Conservation (phyloP, 805 yeast genomes). For the Starmerella roubikii region DNA sequence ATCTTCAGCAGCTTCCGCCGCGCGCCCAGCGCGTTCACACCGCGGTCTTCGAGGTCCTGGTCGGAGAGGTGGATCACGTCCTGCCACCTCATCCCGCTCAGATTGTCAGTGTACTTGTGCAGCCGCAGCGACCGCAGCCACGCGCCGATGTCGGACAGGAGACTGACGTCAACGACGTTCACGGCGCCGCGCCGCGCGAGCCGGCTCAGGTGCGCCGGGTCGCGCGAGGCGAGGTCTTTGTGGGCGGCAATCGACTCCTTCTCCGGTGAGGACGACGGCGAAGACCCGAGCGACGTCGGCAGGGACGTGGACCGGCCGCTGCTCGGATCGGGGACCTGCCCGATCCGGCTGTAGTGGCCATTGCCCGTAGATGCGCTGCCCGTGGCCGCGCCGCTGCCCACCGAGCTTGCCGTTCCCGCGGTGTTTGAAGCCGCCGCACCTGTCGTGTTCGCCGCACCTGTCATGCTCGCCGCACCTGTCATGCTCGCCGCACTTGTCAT, state of each 20-base stretch:
- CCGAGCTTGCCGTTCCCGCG: too few relatives aligned
- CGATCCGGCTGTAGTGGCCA: constrained; percentile 9
- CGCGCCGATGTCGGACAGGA: constrained; percentile 62
- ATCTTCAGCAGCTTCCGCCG: constrained; percentile 86
- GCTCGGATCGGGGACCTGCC: constrained; percentile 15
- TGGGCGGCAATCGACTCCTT: not conserved
- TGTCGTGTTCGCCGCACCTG: not conserved
- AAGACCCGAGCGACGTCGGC: constrained; percentile 1
- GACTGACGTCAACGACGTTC: constrained; percentile 22
- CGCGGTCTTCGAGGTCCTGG: constrained; percentile 53
- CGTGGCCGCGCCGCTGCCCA: too few relatives aligned
- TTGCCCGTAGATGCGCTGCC: too few relatives aligned
- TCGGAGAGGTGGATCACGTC: constrained; percentile 63
- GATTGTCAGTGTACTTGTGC: constrained; percentile 84
- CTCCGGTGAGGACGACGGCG: not conserved
- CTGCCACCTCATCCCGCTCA: constrained; percentile 64
- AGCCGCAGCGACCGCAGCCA: constrained; percentile 84
- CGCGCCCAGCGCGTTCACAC: constrained; percentile 92
- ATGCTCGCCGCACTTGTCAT: not conserved
- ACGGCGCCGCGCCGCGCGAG: constrained; percentile 8
- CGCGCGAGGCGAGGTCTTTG: not conserved
- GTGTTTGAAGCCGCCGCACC: too few relatives aligned
- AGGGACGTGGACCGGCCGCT: not conserved
- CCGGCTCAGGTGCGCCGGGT: constrained; percentile 1
- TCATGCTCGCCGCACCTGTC: not conserved